Evolutionary conservation across 192 early-diverging fungal genomes (phyloP), one percentile per base, ranked within the genome.

Genomic region (Linnemannia elongata): DNA sequence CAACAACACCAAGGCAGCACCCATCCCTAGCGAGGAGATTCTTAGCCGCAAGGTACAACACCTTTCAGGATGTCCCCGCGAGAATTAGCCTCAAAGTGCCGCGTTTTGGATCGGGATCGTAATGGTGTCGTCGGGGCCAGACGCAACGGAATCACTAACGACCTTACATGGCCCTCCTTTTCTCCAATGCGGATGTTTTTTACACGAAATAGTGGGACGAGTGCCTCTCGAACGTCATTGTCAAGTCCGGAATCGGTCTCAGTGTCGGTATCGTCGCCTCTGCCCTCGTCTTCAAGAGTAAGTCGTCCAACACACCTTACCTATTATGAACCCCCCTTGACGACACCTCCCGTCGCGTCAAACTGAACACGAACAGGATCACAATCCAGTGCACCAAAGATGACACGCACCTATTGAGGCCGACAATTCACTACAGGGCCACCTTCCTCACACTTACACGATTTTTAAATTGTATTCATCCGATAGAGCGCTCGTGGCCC

Each of bases 261-360:
- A 94, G 94, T 82, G 94, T 95, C 71, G 97, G 97, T 82, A 93
- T 97, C 80, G 96, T 96, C n/a, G 92, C 95, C 41, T 96, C 96
- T 33, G 96, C 95, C 54, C 89, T 97, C 36, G 81, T 97, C 81
- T 97, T 97, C 91, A 94, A 93, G 90, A 94, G 96, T 95, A 92
- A 88, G 95, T 90, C 17, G 49, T 45, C 44, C 44, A 9, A 45
- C 49, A 66, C 52, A 20, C 42, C 2, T 47, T 71, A 17, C 38
- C 72, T 13, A 75, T 78, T n/a, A 57, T 49, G 8, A 10, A 33
- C 69, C 35, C 17, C 0, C 0, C 52, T 0, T 24, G 15, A 3
- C 44, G 13, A 15, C 52, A n/a, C 57, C 10, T 60, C 20, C 12
- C 52, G 35, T 57, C 38, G 24, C 12, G n/a, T 71, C 54, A 66